phyloP scores from a whole-genome alignment of 2,329 filamentous ascomycete species.

The Fusarium kyushuense region DNA sequence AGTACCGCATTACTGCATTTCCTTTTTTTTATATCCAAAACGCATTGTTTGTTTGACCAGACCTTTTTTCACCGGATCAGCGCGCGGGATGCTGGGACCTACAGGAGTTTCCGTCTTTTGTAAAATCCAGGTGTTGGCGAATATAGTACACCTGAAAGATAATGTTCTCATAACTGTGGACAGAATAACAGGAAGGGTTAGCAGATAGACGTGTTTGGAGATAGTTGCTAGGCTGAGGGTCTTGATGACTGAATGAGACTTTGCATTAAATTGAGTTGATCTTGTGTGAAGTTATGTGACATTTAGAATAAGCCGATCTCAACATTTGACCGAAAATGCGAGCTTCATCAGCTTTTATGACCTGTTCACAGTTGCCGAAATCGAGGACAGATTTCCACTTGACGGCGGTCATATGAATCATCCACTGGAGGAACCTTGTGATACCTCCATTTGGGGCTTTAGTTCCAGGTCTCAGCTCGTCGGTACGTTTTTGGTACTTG shows the following conservation, averaged over 20 bases:
- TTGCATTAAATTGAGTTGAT: conserved; percentile 24
- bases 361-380: conserved; percentile 2
- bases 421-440: conserved; percentile 17
- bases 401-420: conserved; percentile 12
- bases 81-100: conserved; percentile 33
- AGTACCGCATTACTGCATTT: conserved; percentile 21
- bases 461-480: conserved; percentile 16
- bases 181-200: conserved; percentile 26
- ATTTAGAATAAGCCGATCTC: background rate
- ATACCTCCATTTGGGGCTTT: conserved; percentile 11
- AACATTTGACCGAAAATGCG: background rate
- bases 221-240: conserved; percentile 33
- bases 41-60: conserved; percentile 32
- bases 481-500: background rate
- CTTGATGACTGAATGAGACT: conserved; percentile 50
- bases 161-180: conserved; percentile 41
- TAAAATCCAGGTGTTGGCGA: conserved; percentile 22
- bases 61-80: conserved; percentile 34
- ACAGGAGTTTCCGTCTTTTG: conserved; percentile 43
- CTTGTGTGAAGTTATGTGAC: background rate
- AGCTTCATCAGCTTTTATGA: background rate
- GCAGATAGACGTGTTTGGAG: conserved; percentile 41
- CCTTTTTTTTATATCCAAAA: conserved; percentile 16
- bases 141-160: conserved; percentile 27
- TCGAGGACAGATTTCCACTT: conserved; percentile 27